Base-by-base conservation (phyloP, 371 early-diverging fungal genomes). In the Mortierella sp. region DNA sequence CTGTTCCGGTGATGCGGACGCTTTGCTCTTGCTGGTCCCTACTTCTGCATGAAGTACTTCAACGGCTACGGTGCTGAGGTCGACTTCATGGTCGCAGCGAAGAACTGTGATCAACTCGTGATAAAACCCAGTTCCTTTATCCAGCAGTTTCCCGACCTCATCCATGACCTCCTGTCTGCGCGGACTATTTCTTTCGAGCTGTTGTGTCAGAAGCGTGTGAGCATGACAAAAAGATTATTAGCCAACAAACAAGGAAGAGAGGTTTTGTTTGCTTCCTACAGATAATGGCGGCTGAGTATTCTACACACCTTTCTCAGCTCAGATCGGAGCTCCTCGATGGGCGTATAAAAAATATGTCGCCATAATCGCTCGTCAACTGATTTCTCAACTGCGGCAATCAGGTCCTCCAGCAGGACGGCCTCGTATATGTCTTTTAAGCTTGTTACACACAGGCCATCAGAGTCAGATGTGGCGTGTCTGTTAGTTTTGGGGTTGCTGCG, bases 71-170 rank as follows among this genome's bases (percentile, higher is more conserved):
- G 55, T 64, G 41, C 34, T 30, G 15, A 73, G 59, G 48, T 73
- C 68, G 9, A 73, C 24, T 9, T 55, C 51, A 42, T 73, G 68
- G 32, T 73, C 68, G 23, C 64, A 60, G 9, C 75, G 68, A 39
- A 73, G 32, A 6, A 55, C 57, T 23, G 64, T 63, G 28, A 73
- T 68, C 48, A 73, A 27, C 21, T 68, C 75, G 21, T 67, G 68
- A 42, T 73, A 73, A 44, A 73, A 73, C 12, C 75, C 75, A 30
- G 75, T 73, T 27, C 75, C 75, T 42, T 73, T 73, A 53, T 73
- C 68, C 27, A 73, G 32, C 27, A 73, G 34, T 39, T 67, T 67
- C 30, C 63, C 54, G 27, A 73, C 55, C 19, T 68, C 69, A 42
- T 68, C 68, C 75, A 64, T 55, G 50, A 68, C 60, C 28, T 67